These are phyloP conservation scores for Metschnikowia lunata DNA, from an alignment of 805 yeast genomes.

Conservation along the genomic window DNA sequence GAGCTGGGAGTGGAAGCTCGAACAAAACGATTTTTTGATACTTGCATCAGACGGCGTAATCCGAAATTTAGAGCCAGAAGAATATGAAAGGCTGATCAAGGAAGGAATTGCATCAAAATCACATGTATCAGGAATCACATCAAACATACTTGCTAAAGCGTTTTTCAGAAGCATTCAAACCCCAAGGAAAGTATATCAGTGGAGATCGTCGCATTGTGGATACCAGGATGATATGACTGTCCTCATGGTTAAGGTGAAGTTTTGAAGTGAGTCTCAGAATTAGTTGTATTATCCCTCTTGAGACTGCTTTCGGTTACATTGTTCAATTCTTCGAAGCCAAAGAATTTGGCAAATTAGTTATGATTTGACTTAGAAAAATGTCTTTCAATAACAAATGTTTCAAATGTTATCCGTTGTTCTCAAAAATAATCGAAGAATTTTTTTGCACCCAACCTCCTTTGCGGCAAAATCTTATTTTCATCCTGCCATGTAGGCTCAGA, in stretches of 20 bases:
- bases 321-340: too few relatives aligned
- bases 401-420: too few relatives aligned
- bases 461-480: too few relatives aligned
- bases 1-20: slow-evolving; percentile 4
- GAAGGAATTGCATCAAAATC: background rate
- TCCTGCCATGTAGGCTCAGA: too few relatives aligned
- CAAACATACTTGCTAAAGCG: slow-evolving; percentile 1
- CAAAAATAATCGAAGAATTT: too few relatives aligned
- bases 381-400: too few relatives aligned
- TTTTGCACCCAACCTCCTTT: too few relatives aligned
- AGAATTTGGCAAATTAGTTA: too few relatives aligned
- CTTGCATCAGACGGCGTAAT: slow-evolving; percentile 2
- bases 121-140: background rate
- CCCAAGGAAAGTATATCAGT: background rate
- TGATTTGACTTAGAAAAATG: too few relatives aligned
- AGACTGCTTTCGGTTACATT: too few relatives aligned
- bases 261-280: background rate
- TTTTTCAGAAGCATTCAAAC: background rate
- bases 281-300: too few relatives aligned
- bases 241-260: slow-evolving; percentile 1
- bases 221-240: slow-evolving; percentile 3
- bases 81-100: background rate
- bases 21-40: slow-evolving; percentile 1
- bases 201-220: background rate
- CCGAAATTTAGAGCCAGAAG: background rate